Evolutionary conservation across 1,284 basidiomycete genomes (phyloP), one percentile per base, ranked within the genome.

Genomic region (Ustilago xerochloae): DNA sequence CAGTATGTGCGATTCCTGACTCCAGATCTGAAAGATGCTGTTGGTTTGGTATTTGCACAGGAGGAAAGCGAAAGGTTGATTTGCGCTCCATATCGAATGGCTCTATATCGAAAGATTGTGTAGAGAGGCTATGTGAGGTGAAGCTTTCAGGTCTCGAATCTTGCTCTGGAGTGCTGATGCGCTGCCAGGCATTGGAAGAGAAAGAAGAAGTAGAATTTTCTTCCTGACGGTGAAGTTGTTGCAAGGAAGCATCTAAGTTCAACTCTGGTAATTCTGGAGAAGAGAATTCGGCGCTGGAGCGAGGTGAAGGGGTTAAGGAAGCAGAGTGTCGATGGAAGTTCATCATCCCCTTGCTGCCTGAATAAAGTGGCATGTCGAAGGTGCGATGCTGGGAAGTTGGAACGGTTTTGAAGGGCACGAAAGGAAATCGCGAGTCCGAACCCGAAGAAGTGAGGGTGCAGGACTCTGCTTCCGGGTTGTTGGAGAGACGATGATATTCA

Each of bases 261-360:
- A 69, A 56, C 20, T 69, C 66, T 13, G 60, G 56, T n/a, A 63
- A 48, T 13, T 55, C 66, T 13, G 66, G 66, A 15, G 66, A 69
- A 6, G 66, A 69, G 5, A 54, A 48, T 5, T 38, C 36, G n/a
- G 56, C 38, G 55, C 59, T 55, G 8, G 60, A 43, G 13, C 51
- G n/a, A 22, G 60, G 6, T 9, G 65, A 49, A 6, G 32, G 35
- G 18, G 32, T 15, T 18, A 20, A 43, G 5, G 60, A 52, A 3
- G 55, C 43, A 2, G 60, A 49, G 4, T 32, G 10, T 0, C 32
- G 28, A 18, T 58, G 54, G 15, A 16, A 39, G 6, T 50, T 18
- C 65, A 68, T 63, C 22, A 6, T 49, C n/a, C n/a, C n/a, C n/a
- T n/a, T n/a, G n/a, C n/a, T n/a, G n/a, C n/a, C n/a, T n/a, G n/a